These are phyloP conservation scores for Penicillium silybi DNA, from an alignment of 495 filamentous ascomycete genomes.

Conservation along the genomic window DNA sequence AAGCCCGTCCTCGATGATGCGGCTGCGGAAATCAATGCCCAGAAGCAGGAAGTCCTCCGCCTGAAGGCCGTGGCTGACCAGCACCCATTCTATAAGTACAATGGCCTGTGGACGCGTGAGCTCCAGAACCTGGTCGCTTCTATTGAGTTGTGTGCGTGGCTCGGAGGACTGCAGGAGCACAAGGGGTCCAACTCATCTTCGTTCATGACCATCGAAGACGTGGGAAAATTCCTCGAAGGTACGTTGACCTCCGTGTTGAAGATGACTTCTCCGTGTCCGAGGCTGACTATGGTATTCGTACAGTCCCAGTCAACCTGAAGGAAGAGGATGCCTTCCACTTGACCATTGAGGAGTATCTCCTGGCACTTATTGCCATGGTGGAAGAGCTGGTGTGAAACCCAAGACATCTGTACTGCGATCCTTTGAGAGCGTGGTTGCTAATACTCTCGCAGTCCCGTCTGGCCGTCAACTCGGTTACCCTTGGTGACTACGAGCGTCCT, in stretches of 20 bases:
- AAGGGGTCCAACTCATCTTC: constrained; percentile 35
- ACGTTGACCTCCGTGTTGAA: constrained; percentile 9
- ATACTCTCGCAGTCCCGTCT: constrained; percentile 57
- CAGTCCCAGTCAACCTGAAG: constrained; percentile 95
- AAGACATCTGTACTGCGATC: background rate
- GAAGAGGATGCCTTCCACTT: constrained; percentile 87
- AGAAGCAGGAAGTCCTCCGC: constrained; percentile 41
- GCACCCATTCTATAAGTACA: constrained; percentile 96
- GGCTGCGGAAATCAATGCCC: constrained; percentile 37
- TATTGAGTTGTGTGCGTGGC: constrained; percentile 72
- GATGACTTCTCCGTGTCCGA: background rate
- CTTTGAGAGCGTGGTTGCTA: background rate
- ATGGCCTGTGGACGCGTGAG: constrained; percentile 75
- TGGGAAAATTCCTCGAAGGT: constrained; percentile 74
- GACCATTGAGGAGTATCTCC: constrained; percentile 94
- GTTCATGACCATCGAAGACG: constrained; percentile 83
- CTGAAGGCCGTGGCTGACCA: constrained; percentile 69
- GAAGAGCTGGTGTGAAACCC: constrained; percentile 68
- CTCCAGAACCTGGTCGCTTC: constrained; percentile 76
- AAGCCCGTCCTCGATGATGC: constrained; percentile 43
- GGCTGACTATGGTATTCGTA: background rate
- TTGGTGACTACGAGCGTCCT: constrained; percentile 82
- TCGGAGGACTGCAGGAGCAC: constrained; percentile 57
- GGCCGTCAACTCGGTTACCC: constrained; percentile 92
- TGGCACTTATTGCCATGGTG: constrained; percentile 76